A percentile compares a stretch with the other conserved stretches of the same genome.
phyloP scores from a whole-genome alignment of 1,139 yeast species.

The Saccharomycopsis hybrid region DNA sequence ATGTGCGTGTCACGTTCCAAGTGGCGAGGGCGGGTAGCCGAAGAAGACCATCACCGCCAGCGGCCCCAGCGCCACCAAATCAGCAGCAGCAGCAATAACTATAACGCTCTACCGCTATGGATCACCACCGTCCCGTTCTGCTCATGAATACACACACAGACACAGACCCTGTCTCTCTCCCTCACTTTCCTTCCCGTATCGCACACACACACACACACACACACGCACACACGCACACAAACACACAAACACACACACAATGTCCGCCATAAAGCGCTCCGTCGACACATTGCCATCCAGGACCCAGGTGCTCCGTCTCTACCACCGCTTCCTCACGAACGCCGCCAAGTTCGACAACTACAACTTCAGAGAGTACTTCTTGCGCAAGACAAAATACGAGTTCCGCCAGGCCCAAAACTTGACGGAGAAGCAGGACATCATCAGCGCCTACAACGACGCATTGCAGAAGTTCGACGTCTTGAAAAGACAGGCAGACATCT shows the following conservation, averaged over 20 bases:
- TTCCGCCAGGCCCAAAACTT: conserved; percentile 50
- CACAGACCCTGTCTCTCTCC: too few relatives aligned
- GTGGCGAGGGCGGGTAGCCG: too few relatives aligned
- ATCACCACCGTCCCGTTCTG: too few relatives aligned
- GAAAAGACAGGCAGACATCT: conserved; percentile 74
- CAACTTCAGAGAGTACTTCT: conserved; percentile 81
- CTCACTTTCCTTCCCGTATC: too few relatives aligned
- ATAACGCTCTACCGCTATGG: too few relatives aligned
- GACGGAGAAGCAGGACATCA: conserved; percentile 42
- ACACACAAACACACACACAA: not conserved
- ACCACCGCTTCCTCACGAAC: conserved; percentile 62
- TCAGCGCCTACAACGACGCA: conserved; percentile 47
- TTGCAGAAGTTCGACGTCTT: conserved; percentile 57
- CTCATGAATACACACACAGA: too few relatives aligned
- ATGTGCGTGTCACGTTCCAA: too few relatives aligned
- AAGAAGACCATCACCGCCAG: too few relatives aligned
- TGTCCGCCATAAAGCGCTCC: conserved; percentile 7
- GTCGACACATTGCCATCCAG: conserved; percentile 26
- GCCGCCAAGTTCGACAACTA: conserved; percentile 73
- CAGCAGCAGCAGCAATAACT: too few relatives aligned
- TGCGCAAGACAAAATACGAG: conserved; percentile 62
- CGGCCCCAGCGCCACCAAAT: too few relatives aligned
- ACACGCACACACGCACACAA: too few relatives aligned
- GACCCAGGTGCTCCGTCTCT: conserved; percentile 47
- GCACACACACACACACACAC: too few relatives aligned